Evolutionary conservation across 805 yeast species (phyloP).

Genomic region (Monosporozyma siamensis): DNA sequence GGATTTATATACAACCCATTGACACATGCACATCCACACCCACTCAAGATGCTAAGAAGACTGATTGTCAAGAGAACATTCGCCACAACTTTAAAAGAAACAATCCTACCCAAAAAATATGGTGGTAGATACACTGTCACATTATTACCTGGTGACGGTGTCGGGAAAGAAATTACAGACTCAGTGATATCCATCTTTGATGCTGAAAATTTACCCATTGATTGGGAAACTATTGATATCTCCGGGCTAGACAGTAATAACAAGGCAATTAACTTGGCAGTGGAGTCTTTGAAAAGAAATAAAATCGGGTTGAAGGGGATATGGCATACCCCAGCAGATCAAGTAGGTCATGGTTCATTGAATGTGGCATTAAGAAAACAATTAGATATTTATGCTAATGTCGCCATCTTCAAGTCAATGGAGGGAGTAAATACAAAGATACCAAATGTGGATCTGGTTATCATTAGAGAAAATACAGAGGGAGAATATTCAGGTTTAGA

Average conservation of each 20-base stretch:
- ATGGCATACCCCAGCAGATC: slow-evolving; percentile 77
- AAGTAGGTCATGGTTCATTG: slow-evolving; percentile 71
- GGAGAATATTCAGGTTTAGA: slow-evolving; percentile 98
- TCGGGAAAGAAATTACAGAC: slow-evolving; percentile 91
- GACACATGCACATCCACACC: not conserved
- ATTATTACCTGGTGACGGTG: slow-evolving; percentile 96
- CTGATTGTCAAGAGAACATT: slow-evolving; percentile 30
- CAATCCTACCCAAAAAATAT: slow-evolving; percentile 75
- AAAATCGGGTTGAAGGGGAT: slow-evolving; percentile 96
- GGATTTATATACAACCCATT: not conserved
- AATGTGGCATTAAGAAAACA: slow-evolving; percentile 96
- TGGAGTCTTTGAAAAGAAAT: slow-evolving; percentile 86
- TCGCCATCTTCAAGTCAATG: slow-evolving; percentile 86
- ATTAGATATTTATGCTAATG: slow-evolving; percentile 88
- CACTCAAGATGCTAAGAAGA: slow-evolving; percentile 25
- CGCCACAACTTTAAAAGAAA: slow-evolving; percentile 54
- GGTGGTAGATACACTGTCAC: slow-evolving; percentile 95
- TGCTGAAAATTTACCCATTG: slow-evolving; percentile 82
- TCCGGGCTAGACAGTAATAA: slow-evolving; percentile 46
- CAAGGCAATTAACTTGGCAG: slow-evolving; percentile 75
- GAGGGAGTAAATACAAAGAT: slow-evolving; percentile 91
- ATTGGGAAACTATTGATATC: slow-evolving; percentile 80
- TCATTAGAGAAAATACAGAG: slow-evolving; percentile 97
- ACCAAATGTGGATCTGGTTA: slow-evolving; percentile 80
- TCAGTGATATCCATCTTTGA: slow-evolving; percentile 86